A percentile compares a stretch with the other conserved stretches of the same genome.
Evolutionary conservation across 208 protist species (phyloP).

Genomic region (Sergeia podlipaevii): DNA sequence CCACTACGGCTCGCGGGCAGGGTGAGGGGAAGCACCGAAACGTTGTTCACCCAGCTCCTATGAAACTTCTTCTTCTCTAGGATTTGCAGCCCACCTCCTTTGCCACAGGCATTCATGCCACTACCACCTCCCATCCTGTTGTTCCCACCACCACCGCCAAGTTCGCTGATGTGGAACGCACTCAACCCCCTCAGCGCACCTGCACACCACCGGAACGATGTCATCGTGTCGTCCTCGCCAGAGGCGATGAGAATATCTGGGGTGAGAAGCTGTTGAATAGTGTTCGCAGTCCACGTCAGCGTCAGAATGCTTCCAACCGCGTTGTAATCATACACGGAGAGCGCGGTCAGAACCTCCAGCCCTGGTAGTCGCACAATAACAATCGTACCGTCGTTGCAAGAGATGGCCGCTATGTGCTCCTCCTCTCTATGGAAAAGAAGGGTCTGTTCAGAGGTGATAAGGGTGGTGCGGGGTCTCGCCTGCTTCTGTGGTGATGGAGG

Average conservation of each 20-base stretch:
- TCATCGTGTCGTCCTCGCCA: conserved; percentile 77
- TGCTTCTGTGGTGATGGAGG: conserved; percentile 7
- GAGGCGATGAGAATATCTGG: conserved; percentile 70
- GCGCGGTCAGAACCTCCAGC: conserved; percentile 44
- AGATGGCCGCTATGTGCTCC: conserved; percentile 49
- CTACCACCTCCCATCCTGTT: too few species aligned
- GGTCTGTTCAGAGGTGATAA: conserved; percentile 23
- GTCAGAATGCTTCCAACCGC: conserved; percentile 64
- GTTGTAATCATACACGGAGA: conserved; percentile 54
- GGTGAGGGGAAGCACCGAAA: conserved; percentile 43
- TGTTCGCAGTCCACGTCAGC: conserved; percentile 56
- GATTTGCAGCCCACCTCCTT: conserved; percentile 26
- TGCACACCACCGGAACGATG: conserved; percentile 58
- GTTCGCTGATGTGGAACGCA: background rate
- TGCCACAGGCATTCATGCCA: too few species aligned
- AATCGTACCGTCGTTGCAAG: conserved; percentile 59
- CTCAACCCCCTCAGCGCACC: background rate
- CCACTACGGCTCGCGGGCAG: conserved; percentile 15
- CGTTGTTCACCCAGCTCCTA: conserved; percentile 63
- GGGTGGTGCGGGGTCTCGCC: conserved; percentile 7
- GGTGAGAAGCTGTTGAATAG: conserved; percentile 19
- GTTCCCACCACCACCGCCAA: background rate
- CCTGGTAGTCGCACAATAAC: conserved; percentile 46
- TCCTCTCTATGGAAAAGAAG: conserved; percentile 56
- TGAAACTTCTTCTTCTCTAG: conserved; percentile 64